phyloP scores from a whole-genome alignment of 257 asterid genomes.

The Penstemon eatonii region DNA sequence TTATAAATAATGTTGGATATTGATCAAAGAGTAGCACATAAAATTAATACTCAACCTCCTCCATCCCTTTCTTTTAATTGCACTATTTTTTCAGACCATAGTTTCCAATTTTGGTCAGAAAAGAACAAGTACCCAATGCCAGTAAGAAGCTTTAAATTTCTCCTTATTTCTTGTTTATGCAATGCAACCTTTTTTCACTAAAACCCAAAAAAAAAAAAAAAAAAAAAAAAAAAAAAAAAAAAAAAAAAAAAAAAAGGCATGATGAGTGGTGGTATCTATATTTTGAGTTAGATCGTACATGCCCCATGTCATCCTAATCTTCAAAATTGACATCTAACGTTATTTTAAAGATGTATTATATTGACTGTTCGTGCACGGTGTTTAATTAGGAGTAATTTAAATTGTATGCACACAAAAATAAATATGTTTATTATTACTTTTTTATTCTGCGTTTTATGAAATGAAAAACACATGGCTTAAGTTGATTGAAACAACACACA shows the following conservation, averaged over 20 bases:
- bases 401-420: too few species aligned
- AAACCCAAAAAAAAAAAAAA: not conserved
- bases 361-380: too few species aligned
- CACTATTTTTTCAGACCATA: not conserved
- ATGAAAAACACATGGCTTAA: constrained; percentile 15
- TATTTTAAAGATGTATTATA: too few species aligned
- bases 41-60: not conserved
- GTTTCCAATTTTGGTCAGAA: constrained; percentile 1
- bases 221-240: not conserved
- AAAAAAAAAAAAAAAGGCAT: not conserved
- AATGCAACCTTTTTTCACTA: not conserved
- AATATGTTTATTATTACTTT: too few species aligned
- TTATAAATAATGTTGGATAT: constrained; percentile 33
- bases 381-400: too few species aligned
- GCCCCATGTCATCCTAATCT: too few species aligned
- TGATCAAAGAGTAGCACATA: constrained; percentile 31
- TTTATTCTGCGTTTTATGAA: not conserved
- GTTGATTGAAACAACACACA: not conserved
- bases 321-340: too few species aligned
- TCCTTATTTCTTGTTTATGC: constrained; percentile 3
- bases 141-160: constrained; percentile 26
- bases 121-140: constrained; percentile 29
- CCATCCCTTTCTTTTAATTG: not conserved
- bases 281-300: too few species aligned
- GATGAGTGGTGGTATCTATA: too few species aligned